Evolutionary conservation across 805 yeast species (phyloP).

Genomic region (Cyberlindnera xishuangbannaensis): DNA sequence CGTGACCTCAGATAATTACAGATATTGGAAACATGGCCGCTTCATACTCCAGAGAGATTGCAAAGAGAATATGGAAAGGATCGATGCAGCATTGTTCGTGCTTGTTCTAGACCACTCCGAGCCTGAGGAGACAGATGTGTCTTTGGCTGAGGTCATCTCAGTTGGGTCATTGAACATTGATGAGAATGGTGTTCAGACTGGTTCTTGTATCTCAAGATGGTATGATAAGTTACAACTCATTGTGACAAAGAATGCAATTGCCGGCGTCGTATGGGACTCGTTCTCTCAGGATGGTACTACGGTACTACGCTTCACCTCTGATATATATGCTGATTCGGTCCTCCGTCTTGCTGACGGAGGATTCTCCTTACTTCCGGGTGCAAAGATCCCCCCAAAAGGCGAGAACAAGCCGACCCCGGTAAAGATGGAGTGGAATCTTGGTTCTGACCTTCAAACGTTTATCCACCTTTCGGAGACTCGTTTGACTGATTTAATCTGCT

Average conservation of each 20-base stretch:
- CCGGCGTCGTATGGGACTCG: slow-evolving; percentile 88
- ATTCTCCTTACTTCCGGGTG: slow-evolving; percentile 34
- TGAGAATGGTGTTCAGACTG: slow-evolving; percentile 74
- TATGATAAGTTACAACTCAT: slow-evolving; percentile 81
- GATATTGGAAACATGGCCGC: slow-evolving; percentile 76
- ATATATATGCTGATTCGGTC: slow-evolving; percentile 84
- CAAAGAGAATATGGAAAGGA: slow-evolving; percentile 33
- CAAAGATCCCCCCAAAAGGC: slow-evolving; percentile 17
- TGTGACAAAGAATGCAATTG: slow-evolving; percentile 78
- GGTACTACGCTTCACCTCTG: slow-evolving; percentile 80
- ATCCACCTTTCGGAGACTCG: slow-evolving; percentile 86
- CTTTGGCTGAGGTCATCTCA: slow-evolving; percentile 53
- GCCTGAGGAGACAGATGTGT: slow-evolving; percentile 43
- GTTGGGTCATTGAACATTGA: slow-evolving; percentile 76
- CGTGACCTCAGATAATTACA: slow-evolving; percentile 79
- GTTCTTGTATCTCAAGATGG: slow-evolving; percentile 93
- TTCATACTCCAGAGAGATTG: slow-evolving; percentile 36
- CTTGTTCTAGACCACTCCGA: slow-evolving; percentile 74
- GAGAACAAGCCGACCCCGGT: slow-evolving; percentile 15
- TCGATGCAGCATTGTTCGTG: slow-evolving; percentile 78
- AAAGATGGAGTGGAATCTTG: slow-evolving; percentile 33
- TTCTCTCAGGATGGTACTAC: slow-evolving; percentile 93
- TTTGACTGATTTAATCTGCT: slow-evolving; percentile 73
- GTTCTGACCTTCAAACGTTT: slow-evolving; percentile 32
- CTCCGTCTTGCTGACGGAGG: slow-evolving; percentile 76